A percentile compares a stretch with the other conserved stretches of the same genome.
Conservation (phyloP, 768 basidiomycete genomes). For the Boletus vinaceobasis region DNA sequence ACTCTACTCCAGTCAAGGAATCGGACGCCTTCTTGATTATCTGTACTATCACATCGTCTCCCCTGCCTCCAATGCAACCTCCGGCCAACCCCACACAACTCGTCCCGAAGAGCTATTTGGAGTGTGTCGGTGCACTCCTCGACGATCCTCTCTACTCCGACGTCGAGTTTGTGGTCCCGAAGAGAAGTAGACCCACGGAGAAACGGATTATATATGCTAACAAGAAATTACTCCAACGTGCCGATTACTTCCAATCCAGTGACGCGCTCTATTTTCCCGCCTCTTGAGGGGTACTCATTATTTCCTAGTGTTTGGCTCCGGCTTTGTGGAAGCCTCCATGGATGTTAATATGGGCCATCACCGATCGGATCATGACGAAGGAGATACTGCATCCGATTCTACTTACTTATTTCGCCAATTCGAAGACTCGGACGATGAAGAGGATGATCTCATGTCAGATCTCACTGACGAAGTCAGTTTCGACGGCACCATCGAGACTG, state of each 20-base stretch:
- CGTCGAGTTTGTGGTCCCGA: conserved; percentile 73
- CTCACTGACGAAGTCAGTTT: conserved; percentile 32
- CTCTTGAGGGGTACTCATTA: background rate
- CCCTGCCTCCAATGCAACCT: conserved; percentile 46
- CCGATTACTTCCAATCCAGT: conserved; percentile 81
- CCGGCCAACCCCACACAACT: conserved; percentile 44
- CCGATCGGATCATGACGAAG: conserved; percentile 31
- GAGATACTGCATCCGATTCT: conserved; percentile 52
- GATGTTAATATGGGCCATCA: conserved; percentile 27
- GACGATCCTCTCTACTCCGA: conserved; percentile 86
- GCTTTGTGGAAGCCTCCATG: conserved; percentile 57
- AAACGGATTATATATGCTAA: conserved; percentile 61
- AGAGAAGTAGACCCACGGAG: conserved; percentile 36
- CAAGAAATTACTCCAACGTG: conserved; percentile 60
- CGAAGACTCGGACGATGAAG: conserved; percentile 53
- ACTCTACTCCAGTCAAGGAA: conserved; percentile 46
- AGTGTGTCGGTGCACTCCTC: conserved; percentile 69
- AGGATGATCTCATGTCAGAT: conserved; percentile 41
- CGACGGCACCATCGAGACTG: conserved; percentile 25
- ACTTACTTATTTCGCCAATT: conserved; percentile 34
- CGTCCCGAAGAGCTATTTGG: conserved; percentile 65
- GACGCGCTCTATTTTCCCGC: conserved; percentile 7
- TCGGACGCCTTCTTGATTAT: conserved; percentile 72
- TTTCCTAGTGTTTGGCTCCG: conserved; percentile 64
- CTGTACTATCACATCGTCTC: conserved; percentile 74